A percentile compares a stretch with the other conserved stretches of the same genome.
Evolutionary conservation across 1,139 yeast species (phyloP).

Genomic region (Barnettozyma hawaiiensis): DNA sequence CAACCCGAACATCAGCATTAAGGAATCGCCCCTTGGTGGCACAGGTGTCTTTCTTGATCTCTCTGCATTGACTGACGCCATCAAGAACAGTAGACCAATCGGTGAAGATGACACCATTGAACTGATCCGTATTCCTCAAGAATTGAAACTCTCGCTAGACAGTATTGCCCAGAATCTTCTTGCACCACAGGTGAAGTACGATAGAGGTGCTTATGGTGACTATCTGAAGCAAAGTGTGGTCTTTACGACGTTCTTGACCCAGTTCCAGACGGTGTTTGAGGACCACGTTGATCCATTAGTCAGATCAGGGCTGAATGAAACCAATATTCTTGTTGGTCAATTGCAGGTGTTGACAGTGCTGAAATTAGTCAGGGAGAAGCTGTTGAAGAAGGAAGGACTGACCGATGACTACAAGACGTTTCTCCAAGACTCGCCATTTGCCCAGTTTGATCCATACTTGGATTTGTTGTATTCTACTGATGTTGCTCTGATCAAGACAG

Average conservation of each 20-base stretch:
- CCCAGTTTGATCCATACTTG: slow-evolving; percentile 25
- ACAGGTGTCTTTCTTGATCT: slow-evolving; percentile 28
- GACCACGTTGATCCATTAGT: slow-evolving; percentile 17
- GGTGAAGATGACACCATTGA: slow-evolving; percentile 22
- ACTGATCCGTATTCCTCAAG: slow-evolving; percentile 36
- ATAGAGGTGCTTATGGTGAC: slow-evolving; percentile 19
- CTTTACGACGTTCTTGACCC: slow-evolving; percentile 18
- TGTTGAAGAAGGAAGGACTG: slow-evolving; percentile 5
- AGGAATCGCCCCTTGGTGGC: slow-evolving; percentile 24
- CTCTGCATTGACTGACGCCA: slow-evolving; percentile 1
- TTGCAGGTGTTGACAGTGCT: slow-evolving; percentile 18
- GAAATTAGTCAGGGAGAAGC: slow-evolving; percentile 25
- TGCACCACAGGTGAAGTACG: slow-evolving; percentile 15
- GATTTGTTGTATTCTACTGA: slow-evolving; percentile 22
- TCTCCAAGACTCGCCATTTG: slow-evolving; percentile 21
- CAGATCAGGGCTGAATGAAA: slow-evolving; percentile 22
- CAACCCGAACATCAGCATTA: slow-evolving; percentile 13
- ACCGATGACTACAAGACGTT: slow-evolving; percentile 8
- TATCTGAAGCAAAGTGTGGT: slow-evolving; percentile 21
- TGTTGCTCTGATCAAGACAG: slow-evolving; percentile 25
- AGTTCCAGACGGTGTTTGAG: slow-evolving; percentile 17
- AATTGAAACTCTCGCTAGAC: slow-evolving; percentile 31
- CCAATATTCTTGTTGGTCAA: slow-evolving; percentile 24
- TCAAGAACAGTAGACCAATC: slow-evolving; percentile 6
- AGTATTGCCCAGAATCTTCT: slow-evolving; percentile 21